A percentile compares a stretch with the other conserved stretches of the same genome.
Evolutionary conservation across 2,329 filamentous ascomycete genomes (phyloP).

Genomic region (Rhinocladiella mackenziei): DNA sequence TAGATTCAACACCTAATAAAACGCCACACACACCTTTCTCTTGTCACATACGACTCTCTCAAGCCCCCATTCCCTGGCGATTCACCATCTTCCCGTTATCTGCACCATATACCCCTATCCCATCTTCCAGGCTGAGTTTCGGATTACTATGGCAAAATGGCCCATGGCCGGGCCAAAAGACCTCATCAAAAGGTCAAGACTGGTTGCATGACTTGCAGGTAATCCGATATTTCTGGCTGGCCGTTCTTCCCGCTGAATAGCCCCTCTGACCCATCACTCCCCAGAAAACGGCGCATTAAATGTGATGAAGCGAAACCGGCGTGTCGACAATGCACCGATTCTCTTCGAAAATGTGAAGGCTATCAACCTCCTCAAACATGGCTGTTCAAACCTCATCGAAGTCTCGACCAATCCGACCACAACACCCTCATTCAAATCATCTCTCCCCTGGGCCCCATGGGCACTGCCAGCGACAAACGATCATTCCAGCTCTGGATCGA

Average conservation of each 20-base stretch:
- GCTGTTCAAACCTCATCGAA: slow-evolving; percentile 23
- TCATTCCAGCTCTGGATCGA: slow-evolving; percentile 22
- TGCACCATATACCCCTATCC: background rate
- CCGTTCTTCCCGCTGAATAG: too few species aligned
- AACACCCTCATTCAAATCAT: slow-evolving; percentile 10
- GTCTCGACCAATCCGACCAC: background rate
- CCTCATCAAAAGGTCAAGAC: slow-evolving; percentile 26
- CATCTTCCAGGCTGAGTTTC: too few species aligned
- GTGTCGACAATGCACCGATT: slow-evolving; percentile 24
- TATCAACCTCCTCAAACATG: slow-evolving; percentile 25
- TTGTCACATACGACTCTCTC: too few species aligned
- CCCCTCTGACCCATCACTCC: background rate
- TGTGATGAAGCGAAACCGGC: slow-evolving; percentile 24
- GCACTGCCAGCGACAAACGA: slow-evolving; percentile 13
- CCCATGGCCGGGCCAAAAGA: slow-evolving; percentile 22
- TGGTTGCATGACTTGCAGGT: slow-evolving; percentile 26
- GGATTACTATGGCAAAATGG: slow-evolving; percentile 18
- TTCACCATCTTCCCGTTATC: background rate
- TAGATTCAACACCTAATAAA: too few species aligned
- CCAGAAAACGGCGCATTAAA: slow-evolving; percentile 26
- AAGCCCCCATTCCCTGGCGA: too few species aligned
- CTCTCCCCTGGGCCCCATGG: slow-evolving; percentile 13
- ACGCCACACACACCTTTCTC: too few species aligned
- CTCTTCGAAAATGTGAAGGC: slow-evolving; percentile 24
- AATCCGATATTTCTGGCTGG: background rate